Base-by-base conservation (phyloP, 1,284 basidiomycete species). In the Erythrobasidium hasegawianum region DNA sequence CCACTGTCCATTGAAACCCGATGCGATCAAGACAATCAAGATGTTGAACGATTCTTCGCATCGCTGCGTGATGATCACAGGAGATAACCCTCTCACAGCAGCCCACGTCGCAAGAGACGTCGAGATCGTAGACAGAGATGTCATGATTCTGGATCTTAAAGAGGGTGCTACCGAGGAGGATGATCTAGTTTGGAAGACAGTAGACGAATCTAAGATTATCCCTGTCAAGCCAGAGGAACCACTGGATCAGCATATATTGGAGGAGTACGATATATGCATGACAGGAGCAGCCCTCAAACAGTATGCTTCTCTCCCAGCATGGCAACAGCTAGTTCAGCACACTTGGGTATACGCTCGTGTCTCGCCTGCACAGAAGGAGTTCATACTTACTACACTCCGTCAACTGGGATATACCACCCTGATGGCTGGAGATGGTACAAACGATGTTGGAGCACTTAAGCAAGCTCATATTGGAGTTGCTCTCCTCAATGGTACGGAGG, bases 261-360 rank as follows among this genome's bases (percentile, higher is more conserved):
- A 87, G 60, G 78, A 88, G 64, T 95, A 93, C 77, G 94, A 97
- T 77, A 89, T 97, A 71, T 97, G 93, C 75, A 84, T 97, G 71
- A 97, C 93, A 2, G 93, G 94, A 53, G 84, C 87, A 14, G 94
- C 94, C 1, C 83, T 97, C 78, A 89, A 87, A 75, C 89, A 90
- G 73, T 92, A 85, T 76, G 86, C 88, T 72, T 75, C 79, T 24
- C 56, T 76, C 65, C 81, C 85, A 0, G 80, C 81, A 20, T 93
- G 89, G 87, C 82, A 77, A 68, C 82, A 84, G 68, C 86, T 97
- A 50, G 87, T 95, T 9, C 87, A 92, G 72, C 86, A 95, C 76
- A 91, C 90, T 3, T 97, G 90, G 90, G 93, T 97, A 60, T 97
- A 97, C 73, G 93, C 93, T 22, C 90, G 93, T 58, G 92, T 96